These are phyloP conservation scores for Fraxinus angustifolia DNA, from an alignment of 305 asterid species.

Conservation along the genomic window DNA sequence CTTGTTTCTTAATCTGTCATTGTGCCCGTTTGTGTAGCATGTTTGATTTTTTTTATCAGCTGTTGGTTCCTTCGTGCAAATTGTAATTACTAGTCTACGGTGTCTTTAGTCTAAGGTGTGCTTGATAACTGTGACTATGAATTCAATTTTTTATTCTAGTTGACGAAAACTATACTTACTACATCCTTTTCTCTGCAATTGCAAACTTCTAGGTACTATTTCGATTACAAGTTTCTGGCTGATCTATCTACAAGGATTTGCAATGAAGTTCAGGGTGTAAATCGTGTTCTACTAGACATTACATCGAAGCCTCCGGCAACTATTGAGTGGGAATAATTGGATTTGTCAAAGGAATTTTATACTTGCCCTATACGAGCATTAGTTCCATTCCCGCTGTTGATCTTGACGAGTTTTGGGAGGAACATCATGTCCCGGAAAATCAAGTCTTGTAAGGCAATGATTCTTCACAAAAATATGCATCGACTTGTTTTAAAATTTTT, in stretches of 20 bases:
- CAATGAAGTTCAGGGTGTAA: constrained; percentile 85
- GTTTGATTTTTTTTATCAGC: neutral
- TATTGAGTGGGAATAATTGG: constrained; percentile 83
- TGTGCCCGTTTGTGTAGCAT: neutral
- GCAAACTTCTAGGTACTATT: constrained; percentile 65
- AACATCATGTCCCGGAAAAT: neutral
- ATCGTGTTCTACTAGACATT: constrained; percentile 87
- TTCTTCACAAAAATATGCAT: neutral
- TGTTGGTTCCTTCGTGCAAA: neutral
- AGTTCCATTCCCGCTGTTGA: neutral
- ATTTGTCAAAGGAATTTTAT: neutral
- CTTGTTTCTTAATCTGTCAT: neutral
- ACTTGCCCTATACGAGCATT: neutral
- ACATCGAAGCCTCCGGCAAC: constrained; percentile 98
- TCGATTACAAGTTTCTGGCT: constrained; percentile 77
- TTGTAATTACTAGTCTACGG: neutral
- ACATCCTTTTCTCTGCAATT: neutral
- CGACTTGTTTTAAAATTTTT: neutral
- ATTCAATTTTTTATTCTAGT: neutral
- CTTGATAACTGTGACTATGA: neutral
- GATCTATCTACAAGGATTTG: constrained; percentile 79
- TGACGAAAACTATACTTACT: neutral
- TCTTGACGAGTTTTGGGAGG: neutral
- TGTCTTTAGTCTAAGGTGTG: neutral
- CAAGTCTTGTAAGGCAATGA: neutral